Conservation (phyloP, 2,329 filamentous ascomycete species). For the Neurospora sp. region DNA sequence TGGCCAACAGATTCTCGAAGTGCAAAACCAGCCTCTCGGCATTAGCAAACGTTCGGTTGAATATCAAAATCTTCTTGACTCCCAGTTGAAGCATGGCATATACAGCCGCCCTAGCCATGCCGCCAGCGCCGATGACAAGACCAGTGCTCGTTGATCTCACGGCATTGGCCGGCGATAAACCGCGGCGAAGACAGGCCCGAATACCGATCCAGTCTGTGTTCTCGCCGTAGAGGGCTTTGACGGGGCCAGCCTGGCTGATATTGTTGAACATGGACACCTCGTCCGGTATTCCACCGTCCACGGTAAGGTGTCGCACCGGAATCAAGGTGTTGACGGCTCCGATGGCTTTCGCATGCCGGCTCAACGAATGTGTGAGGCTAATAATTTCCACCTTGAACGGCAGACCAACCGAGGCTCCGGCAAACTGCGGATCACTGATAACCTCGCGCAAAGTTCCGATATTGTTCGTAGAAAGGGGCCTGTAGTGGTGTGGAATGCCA, state of each 20-base stretch:
- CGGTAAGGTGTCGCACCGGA: slow-evolving; percentile 49
- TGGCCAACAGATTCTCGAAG: slow-evolving; percentile 48
- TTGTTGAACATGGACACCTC: slow-evolving; percentile 43
- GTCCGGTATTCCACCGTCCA: slow-evolving; percentile 46
- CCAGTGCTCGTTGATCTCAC: slow-evolving; percentile 45
- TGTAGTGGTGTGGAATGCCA: slow-evolving; percentile 59
- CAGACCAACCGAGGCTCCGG: slow-evolving; percentile 60
- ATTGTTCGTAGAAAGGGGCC: slow-evolving; percentile 51
- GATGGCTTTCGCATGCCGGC: slow-evolving; percentile 62
- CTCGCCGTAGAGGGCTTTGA: slow-evolving; percentile 63
- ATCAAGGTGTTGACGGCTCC: slow-evolving; percentile 69
- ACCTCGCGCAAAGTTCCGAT: slow-evolving; percentile 54
- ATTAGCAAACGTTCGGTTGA: slow-evolving; percentile 59
- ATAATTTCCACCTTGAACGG: slow-evolving; percentile 70
- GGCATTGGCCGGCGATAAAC: slow-evolving; percentile 62
- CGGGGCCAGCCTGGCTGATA: slow-evolving; percentile 53
- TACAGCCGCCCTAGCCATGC: slow-evolving; percentile 69
- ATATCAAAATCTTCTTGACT: slow-evolving; percentile 64
- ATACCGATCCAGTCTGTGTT: slow-evolving; percentile 80
- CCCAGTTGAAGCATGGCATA: slow-evolving; percentile 72
- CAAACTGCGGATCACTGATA: slow-evolving; percentile 56
- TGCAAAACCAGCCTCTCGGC: slow-evolving; percentile 58
- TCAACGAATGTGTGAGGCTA: slow-evolving; percentile 57
- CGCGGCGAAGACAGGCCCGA: slow-evolving; percentile 59
- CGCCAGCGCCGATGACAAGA: slow-evolving; percentile 55